Evolutionary conservation across 805 yeast genomes (phyloP).

Genomic region (Brettanomyces naardenensis): DNA sequence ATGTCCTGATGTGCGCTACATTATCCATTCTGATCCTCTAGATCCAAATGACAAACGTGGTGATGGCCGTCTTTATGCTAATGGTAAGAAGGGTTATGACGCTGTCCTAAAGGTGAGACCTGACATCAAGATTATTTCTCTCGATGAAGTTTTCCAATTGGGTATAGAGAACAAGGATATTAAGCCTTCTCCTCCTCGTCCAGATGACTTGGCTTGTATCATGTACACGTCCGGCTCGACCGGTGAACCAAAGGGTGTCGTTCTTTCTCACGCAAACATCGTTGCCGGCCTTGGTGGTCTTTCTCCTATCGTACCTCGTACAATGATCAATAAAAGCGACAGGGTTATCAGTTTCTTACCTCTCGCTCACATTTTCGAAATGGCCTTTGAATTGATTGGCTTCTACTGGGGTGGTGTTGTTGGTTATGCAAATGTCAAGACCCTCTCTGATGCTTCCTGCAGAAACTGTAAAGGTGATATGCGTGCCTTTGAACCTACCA

Average conservation of each 20-base stretch:
- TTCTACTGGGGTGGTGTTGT: constrained; percentile 86
- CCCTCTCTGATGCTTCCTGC: constrained; percentile 75
- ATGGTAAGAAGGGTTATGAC: constrained; percentile 50
- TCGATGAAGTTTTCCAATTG: constrained; percentile 53
- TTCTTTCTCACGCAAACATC: constrained; percentile 56
- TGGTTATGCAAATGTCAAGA: constrained; percentile 91
- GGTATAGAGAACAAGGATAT: constrained; percentile 46
- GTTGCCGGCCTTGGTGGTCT: constrained; percentile 87
- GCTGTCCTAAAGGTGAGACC: constrained; percentile 64
- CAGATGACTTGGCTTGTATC: constrained; percentile 61
- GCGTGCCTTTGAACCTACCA: constrained; percentile 77
- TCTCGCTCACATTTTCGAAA: constrained; percentile 92
- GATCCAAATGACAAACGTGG: constrained; percentile 56
- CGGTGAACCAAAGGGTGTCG: constrained; percentile 82
- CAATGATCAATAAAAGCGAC: constrained; percentile 47
- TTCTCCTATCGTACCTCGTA: constrained; percentile 48
- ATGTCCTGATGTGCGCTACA: constrained; percentile 52
- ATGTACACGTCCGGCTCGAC: constrained; percentile 89
- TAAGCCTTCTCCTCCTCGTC: constrained; percentile 37
- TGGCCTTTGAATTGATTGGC: constrained; percentile 71
- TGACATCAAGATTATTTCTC: constrained; percentile 59
- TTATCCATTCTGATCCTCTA: constrained; percentile 63
- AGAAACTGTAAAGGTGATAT: constrained; percentile 86
- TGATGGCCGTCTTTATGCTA: constrained; percentile 48
- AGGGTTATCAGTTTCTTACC: constrained; percentile 85